phyloP scores from a whole-genome alignment of 805 yeast species.

The Zygoascus bituminiphila region DNA sequence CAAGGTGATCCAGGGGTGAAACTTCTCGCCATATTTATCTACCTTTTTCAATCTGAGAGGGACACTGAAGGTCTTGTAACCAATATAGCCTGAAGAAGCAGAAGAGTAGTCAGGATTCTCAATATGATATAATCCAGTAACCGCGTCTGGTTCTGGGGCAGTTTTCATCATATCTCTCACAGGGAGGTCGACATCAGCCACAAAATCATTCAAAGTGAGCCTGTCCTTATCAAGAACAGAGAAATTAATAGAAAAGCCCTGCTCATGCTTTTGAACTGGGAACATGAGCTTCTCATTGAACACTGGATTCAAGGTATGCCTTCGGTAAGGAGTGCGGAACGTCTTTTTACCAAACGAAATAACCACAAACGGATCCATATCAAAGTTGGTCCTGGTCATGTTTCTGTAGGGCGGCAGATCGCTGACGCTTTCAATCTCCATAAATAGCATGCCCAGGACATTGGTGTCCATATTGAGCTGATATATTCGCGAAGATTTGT shows the following conservation, averaged over 20 bases:
- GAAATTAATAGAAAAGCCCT: slow-evolving; percentile 56
- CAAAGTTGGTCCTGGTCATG: slow-evolving; percentile 68
- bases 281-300: slow-evolving; percentile 76
- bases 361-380: slow-evolving; percentile 95
- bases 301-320: slow-evolving; percentile 75
- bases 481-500: slow-evolving; percentile 5
- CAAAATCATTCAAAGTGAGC: slow-evolving; percentile 73
- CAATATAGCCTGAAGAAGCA: background rate
- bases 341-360: slow-evolving; percentile 84
- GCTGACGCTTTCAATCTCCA: slow-evolving; percentile 66
- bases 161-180: slow-evolving; percentile 38
- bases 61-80: slow-evolving; percentile 24
- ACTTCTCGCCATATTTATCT: slow-evolving; percentile 28
- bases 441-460: slow-evolving; percentile 57
- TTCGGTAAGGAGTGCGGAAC: slow-evolving; percentile 73
- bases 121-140: slow-evolving; percentile 28
- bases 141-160: slow-evolving; percentile 28
- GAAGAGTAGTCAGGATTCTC: slow-evolving; percentile 12
- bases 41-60: slow-evolving; percentile 30
- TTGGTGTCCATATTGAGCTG: slow-evolving; percentile 21
- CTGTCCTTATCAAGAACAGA: slow-evolving; percentile 78
- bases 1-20: slow-evolving; percentile 48
- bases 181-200: slow-evolving; percentile 57
- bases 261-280: slow-evolving; percentile 62
- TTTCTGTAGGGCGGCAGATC: slow-evolving; percentile 74